phyloP scores from a whole-genome alignment of 2,329 filamentous ascomycete genomes.

The Penicillium psychrosexuale region DNA sequence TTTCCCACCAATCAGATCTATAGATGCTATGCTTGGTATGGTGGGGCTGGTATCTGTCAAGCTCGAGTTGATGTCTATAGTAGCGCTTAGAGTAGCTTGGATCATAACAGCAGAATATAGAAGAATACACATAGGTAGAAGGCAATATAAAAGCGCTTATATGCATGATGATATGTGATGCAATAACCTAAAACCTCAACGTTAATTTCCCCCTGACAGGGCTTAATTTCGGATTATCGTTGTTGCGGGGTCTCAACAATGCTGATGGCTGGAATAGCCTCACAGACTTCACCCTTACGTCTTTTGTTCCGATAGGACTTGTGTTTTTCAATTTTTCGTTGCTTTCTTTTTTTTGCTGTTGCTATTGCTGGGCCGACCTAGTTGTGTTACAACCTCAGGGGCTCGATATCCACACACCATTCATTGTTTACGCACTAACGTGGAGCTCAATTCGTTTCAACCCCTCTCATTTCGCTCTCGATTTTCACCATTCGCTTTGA shows the following conservation, averaged over 20 bases:
- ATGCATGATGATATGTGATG: slow-evolving; percentile 11
- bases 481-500: background rate
- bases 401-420: slow-evolving; percentile 1
- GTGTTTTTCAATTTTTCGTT: slow-evolving; percentile 4
- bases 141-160: background rate
- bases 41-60: background rate
- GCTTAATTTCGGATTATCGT: slow-evolving; percentile 30
- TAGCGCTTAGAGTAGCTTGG: background rate
- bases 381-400: slow-evolving; percentile 2
- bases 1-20: slow-evolving; percentile 2
- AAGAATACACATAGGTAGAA: background rate
- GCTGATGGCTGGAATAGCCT: slow-evolving; percentile 14
- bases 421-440: slow-evolving; percentile 13
- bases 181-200: slow-evolving; percentile 9
- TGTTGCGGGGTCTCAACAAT: slow-evolving; percentile 24
- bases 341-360: background rate
- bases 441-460: slow-evolving; percentile 10
- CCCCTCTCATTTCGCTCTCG: slow-evolving; percentile 7
- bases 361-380: slow-evolving; percentile 11
- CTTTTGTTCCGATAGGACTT: slow-evolving; percentile 15
- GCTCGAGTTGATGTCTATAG: background rate
- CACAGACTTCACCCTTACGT: slow-evolving; percentile 14
- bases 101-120: background rate
- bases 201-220: slow-evolving; percentile 16
- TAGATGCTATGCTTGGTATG: background rate